phyloP scores from a whole-genome alignment of 2,329 filamentous ascomycete species.

The Beauveria asiatica region DNA sequence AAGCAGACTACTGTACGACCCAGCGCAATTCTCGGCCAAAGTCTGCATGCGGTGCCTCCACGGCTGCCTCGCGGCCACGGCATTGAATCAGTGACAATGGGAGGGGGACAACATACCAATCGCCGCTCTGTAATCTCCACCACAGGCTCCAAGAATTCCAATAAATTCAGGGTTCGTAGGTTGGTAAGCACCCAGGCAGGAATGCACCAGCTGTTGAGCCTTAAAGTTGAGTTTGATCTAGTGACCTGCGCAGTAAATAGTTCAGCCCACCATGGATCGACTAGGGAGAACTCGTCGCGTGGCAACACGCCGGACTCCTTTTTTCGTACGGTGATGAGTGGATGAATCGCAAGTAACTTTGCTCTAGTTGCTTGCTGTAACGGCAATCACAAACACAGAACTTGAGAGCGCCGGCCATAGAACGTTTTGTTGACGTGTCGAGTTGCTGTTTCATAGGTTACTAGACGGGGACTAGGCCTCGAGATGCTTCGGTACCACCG shows the following conservation, averaged over 20 bases:
- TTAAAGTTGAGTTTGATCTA: constrained; percentile 5
- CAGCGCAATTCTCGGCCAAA: not conserved
- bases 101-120: not conserved
- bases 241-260: not conserved
- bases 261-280: not conserved
- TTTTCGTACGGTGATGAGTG: not conserved
- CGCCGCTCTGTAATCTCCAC: not conserved
- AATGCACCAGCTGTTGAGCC: not conserved
- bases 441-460: not conserved
- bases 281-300: not conserved
- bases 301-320: not conserved
- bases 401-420: not conserved
- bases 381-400: not conserved
- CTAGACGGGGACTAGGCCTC: not conserved
- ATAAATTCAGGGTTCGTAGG: not conserved
- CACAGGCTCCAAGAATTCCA: not conserved
- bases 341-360: not conserved
- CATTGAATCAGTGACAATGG: not conserved
- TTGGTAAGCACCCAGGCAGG: too few relatives aligned
- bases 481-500: not conserved
- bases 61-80: not conserved
- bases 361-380: not conserved
- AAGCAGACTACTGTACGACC: not conserved
- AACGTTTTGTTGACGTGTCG: constrained; percentile 8
- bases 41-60: not conserved